Conservation (phyloP, 805 yeast genomes). For the Kuraishia ogatae region DNA sequence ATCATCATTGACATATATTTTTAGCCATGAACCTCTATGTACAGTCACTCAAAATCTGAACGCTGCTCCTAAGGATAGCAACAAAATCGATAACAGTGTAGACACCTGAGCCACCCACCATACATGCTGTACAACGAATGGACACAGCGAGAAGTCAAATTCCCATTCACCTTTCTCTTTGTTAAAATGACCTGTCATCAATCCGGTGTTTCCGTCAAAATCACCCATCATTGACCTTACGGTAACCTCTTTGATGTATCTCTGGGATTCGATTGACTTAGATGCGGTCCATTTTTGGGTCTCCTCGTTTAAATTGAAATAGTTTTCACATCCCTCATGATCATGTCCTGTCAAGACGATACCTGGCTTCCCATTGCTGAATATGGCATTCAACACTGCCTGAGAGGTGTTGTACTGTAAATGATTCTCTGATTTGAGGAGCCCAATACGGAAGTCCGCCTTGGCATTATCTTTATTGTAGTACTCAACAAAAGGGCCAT, state of each 20-base stretch:
- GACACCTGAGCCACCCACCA: constrained; percentile 88
- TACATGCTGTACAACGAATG: constrained; percentile 78
- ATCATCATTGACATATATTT: background rate
- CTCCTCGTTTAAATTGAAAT: constrained; percentile 39
- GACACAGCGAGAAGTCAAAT: constrained; percentile 66
- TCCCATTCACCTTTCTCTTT: constrained; percentile 38
- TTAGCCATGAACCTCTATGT: background rate
- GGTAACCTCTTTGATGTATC: constrained; percentile 64
- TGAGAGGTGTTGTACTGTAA: constrained; percentile 59
- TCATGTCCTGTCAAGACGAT: constrained; percentile 91
- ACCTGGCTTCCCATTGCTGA: constrained; percentile 62
- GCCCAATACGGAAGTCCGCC: constrained; percentile 63
- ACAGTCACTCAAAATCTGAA: background rate
- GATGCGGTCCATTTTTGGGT: constrained; percentile 52
- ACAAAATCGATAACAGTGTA: constrained; percentile 29
- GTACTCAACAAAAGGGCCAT: constrained; percentile 69
- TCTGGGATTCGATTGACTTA: constrained; percentile 24
- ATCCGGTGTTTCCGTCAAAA: constrained; percentile 80
- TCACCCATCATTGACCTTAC: constrained; percentile 97
- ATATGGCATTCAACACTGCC: constrained; percentile 61
- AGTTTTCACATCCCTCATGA: constrained; percentile 84
- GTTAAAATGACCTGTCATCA: constrained; percentile 67
- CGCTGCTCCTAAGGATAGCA: constrained; percentile 21
- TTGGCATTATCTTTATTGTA: constrained; percentile 44
- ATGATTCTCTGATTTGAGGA: constrained; percentile 81